Evolutionary conservation across 2,329 filamentous ascomycete genomes (phyloP).

Genomic region (Sordariomycetes sp.): DNA sequence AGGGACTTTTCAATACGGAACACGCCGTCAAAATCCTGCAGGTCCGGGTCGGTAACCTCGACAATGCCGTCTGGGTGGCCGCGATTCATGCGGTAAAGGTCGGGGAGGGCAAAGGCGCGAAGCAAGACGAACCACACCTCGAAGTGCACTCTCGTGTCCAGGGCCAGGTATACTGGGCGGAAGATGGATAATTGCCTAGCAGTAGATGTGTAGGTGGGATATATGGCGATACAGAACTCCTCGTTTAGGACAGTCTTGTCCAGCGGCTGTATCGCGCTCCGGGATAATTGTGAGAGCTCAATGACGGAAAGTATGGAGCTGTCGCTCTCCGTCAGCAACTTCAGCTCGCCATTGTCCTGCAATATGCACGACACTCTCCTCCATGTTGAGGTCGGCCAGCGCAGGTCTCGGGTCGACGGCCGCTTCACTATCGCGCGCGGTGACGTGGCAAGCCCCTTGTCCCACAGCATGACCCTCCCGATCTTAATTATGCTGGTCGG

Average conservation of each 20-base stretch:
- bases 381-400: constrained; percentile 53
- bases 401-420: constrained; percentile 42
- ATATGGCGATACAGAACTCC: constrained; percentile 89
- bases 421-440: constrained; percentile 42
- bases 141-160: constrained; percentile 81
- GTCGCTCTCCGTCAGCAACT: constrained; percentile 77
- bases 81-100: constrained; percentile 60
- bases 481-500: constrained; percentile 78
- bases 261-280: constrained; percentile 80
- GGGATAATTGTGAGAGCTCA: constrained; percentile 76
- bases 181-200: constrained; percentile 63
- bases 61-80: constrained; percentile 23
- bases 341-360: constrained; percentile 89
- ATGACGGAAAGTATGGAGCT: constrained; percentile 69
- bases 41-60: constrained; percentile 21
- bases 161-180: constrained; percentile 76
- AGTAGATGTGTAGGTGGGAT: constrained; percentile 76
- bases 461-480: constrained; percentile 82
- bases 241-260: constrained; percentile 85
- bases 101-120: constrained; percentile 81
- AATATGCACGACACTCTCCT: constrained; percentile 82
- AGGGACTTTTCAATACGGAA: constrained; percentile 52
- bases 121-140: constrained; percentile 95
- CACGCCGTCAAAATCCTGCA: constrained; percentile 27
- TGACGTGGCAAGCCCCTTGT: constrained; percentile 51